These are phyloP conservation scores for Puccinia hordei DNA, from an alignment of 1,284 basidiomycete species.

Conservation along the genomic window DNA sequence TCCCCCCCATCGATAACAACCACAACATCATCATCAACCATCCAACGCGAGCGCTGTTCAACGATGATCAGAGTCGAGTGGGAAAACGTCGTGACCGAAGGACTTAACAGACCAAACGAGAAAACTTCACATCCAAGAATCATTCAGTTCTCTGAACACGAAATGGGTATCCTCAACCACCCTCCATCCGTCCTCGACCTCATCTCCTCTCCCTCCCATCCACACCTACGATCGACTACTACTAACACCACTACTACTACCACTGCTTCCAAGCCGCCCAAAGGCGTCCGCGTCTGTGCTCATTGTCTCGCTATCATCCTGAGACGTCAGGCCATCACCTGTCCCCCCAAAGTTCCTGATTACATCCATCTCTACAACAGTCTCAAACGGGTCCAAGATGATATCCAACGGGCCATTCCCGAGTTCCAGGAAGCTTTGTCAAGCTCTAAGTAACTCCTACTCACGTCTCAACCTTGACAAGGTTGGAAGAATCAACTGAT, in stretches of 20 bases:
- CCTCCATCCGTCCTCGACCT: not conserved
- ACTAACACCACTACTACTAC: conserved; percentile 54
- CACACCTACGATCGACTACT: conserved; percentile 46
- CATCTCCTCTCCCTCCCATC: not conserved
- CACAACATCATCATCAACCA: too few relatives aligned
- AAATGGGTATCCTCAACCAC: too few relatives aligned
- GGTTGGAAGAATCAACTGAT: not conserved
- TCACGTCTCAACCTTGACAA: not conserved
- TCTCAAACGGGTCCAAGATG: conserved; percentile 75
- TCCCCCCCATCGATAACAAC: conserved; percentile 68
- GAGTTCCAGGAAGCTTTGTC: conserved; percentile 71
- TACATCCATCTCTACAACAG: conserved; percentile 63
- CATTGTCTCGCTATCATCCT: conserved; percentile 56
- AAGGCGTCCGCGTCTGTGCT: conserved; percentile 57
- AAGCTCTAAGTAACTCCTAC: conserved; percentile 63
- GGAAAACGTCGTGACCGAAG: not conserved
- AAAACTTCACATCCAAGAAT: not conserved
- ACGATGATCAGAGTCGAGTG: conserved; percentile 37
- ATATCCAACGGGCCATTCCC: conserved; percentile 70
- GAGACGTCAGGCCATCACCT: conserved; percentile 53
- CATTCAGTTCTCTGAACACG: not conserved
- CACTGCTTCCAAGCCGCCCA: conserved; percentile 52
- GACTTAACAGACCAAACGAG: not conserved
- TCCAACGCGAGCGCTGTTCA: conserved; percentile 16
- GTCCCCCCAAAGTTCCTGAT: conserved; percentile 52